Base-by-base conservation (phyloP, 2,329 filamentous ascomycete species). In the Clarireedia paspali region DNA sequence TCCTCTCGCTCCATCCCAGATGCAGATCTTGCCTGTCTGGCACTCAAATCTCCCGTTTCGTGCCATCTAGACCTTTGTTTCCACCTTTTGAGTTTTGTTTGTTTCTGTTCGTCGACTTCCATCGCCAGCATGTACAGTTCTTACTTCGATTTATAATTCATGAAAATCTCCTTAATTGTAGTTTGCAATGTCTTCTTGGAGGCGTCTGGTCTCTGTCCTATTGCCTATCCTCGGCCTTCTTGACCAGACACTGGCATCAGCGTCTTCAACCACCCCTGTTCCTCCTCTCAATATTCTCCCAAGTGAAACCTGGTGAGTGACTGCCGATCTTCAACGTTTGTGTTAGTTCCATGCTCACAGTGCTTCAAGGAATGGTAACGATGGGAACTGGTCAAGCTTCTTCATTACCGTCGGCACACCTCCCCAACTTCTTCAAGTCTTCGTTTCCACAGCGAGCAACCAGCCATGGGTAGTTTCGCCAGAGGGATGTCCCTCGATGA, bases 341-440 rank as follows among this genome's bases (percentile, higher is more conserved):
- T 45, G 4, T 5, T 12, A 44, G 7, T 34, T 38, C 30, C 3
- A 17, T 40, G 17, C 44, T 56, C 27, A 56, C 48, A 24, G n/a
- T 39, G 15, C 26, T 30, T 24, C 23, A n/a, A 57, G 55, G 55
- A 48, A 53, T 48, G 55, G 55, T 26, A 53, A 53, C 38, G 85
- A 88, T 66, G 85, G 85, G 5, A 78, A 77, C 58, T 91, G 87
- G 87, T 88, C 84, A 14, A 81, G 84, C 7, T 83, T 88, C 61
- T 74, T 73, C 15, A 73, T 90, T 56, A 78, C 72, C 64, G 75
- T 53, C 24, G 55, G 55, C 34, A 53, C 50, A 48, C 55, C 50
- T 53, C 6, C 15, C 47, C 36, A 38, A 14, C 23, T 12, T 12
- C 23, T 53, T 12, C 12, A 48, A 24, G 70, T 73, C 3, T 65